These are phyloP conservation scores for Trypanosomatidae sp. DNA, from an alignment of 208 protist species.

Conservation along the genomic window DNA sequence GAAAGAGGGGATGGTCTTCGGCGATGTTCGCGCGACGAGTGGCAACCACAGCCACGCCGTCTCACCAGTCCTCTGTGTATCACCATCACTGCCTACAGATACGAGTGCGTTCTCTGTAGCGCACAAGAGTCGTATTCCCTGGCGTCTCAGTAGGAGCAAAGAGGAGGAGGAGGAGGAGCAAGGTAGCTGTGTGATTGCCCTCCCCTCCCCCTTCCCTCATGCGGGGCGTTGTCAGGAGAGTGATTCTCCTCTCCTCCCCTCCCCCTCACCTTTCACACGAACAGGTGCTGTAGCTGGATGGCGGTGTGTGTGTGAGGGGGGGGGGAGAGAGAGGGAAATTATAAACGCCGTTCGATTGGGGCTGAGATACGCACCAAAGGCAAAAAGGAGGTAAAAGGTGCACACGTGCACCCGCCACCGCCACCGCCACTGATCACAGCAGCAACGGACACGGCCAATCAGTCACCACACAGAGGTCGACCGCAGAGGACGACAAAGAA, in stretches of 20 bases:
- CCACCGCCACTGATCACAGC: too few relatives aligned
- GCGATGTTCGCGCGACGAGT: too few relatives aligned
- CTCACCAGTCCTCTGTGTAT: too few relatives aligned
- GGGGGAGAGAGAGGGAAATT: neutral
- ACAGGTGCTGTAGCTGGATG: neutral
- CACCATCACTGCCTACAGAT: neutral
- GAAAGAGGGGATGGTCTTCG: too few relatives aligned
- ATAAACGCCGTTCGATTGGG: neutral
- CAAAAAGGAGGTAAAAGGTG: neutral
- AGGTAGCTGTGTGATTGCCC: too few relatives aligned
- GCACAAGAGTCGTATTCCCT: neutral
- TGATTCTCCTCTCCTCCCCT: neutral
- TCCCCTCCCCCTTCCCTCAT: too few relatives aligned
- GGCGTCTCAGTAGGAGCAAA: neutral
- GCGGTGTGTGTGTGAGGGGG: neutral
- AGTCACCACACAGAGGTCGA: neutral
- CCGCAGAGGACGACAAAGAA: neutral
- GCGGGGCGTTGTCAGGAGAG: neutral
- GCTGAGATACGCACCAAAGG: too few relatives aligned
- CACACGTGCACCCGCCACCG: too few relatives aligned
- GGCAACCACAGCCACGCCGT: too few relatives aligned
- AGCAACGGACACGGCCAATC: neutral
- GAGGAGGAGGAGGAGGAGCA: neutral
- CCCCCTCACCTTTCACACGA: neutral
- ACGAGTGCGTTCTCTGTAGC: neutral